A percentile compares a stretch with the other conserved stretches of the same genome.
phyloP scores from a whole-genome alignment of 2,329 filamentous ascomycete genomes.

The Botrytis tulipae region DNA sequence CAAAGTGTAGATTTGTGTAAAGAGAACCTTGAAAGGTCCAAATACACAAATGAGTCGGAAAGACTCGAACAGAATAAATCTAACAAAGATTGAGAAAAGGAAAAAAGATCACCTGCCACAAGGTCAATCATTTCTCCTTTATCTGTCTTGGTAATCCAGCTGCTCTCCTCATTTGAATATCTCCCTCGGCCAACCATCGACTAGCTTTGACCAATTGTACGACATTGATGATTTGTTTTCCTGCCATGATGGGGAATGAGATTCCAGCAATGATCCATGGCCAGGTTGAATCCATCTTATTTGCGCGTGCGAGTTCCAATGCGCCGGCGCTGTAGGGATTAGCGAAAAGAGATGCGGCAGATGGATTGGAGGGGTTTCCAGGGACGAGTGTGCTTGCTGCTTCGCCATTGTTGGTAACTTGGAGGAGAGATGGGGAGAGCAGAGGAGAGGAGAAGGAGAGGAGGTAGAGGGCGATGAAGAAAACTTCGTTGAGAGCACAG shows the following conservation, averaged over 20 bases:
- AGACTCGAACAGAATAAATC: slow-evolving; percentile 18
- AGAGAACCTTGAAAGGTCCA: not conserved
- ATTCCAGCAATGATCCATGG: slow-evolving; percentile 80
- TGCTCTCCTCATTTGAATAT: slow-evolving; percentile 62
- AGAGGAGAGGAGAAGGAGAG: slow-evolving; percentile 92
- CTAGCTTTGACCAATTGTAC: slow-evolving; percentile 93
- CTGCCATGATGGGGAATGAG: slow-evolving; percentile 81
- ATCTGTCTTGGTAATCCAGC: slow-evolving; percentile 53
- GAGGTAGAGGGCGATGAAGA: slow-evolving; percentile 97
- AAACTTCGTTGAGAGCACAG: slow-evolving; percentile 89
- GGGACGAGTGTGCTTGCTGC: slow-evolving; percentile 56
- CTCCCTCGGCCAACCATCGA: slow-evolving; percentile 89
- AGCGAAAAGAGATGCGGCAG: slow-evolving; percentile 72
- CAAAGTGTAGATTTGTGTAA: slow-evolving; percentile 15
- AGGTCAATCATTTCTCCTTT: slow-evolving; percentile 32
- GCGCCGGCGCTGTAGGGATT: slow-evolving; percentile 91
- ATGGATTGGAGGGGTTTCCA: slow-evolving; percentile 68
- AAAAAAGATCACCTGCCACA: not conserved
- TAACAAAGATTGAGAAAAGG: not conserved
- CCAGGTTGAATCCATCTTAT: slow-evolving; percentile 79
- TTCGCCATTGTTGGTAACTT: slow-evolving; percentile 54
- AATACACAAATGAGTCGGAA: slow-evolving; percentile 20
- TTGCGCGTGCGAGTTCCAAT: slow-evolving; percentile 86
- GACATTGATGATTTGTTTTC: slow-evolving; percentile 92
- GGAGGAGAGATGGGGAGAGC: slow-evolving; percentile 79